Conservation (phyloP, 192 early-diverging fungal genomes). For the Coemansia nantahalensis region DNA sequence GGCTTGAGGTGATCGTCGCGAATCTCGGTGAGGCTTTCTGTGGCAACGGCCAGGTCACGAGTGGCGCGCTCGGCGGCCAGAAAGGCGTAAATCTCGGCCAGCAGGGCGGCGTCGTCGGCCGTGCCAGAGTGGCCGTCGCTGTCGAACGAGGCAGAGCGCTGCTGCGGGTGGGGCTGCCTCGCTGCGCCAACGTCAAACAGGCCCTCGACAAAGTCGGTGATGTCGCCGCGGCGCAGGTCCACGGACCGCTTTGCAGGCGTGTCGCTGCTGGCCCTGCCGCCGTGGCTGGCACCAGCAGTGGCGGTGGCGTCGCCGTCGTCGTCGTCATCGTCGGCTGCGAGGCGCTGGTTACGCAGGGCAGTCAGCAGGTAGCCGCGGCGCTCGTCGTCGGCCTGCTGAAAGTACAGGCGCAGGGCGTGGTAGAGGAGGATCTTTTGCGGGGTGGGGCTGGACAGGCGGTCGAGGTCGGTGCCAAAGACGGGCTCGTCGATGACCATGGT, state of each 20-base stretch:
- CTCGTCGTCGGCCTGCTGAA: slow-evolving; percentile 52
- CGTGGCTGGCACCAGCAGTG: neutral
- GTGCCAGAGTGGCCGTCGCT: slow-evolving; percentile 1
- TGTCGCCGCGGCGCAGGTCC: slow-evolving; percentile 49
- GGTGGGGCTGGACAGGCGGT: slow-evolving; percentile 43
- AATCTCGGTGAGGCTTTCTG: slow-evolving; percentile 51
- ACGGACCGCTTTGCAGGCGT: slow-evolving; percentile 25
- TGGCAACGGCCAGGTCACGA: slow-evolving; percentile 45
- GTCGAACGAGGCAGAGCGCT: slow-evolving; percentile 7
- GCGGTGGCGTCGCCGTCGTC: neutral
- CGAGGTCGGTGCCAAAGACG: slow-evolving; percentile 45
- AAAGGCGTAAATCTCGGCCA: slow-evolving; percentile 23
- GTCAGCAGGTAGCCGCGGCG: slow-evolving; percentile 41
- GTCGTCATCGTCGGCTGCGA: slow-evolving; percentile 2
- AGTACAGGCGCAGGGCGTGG: slow-evolving; percentile 48
- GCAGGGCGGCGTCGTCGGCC: slow-evolving; percentile 13
- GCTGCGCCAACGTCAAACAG: slow-evolving; percentile 20
- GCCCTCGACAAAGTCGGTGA: slow-evolving; percentile 45
- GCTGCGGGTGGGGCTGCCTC: slow-evolving; percentile 1
- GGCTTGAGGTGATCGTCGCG: slow-evolving; percentile 54
- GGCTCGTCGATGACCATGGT: slow-evolving; percentile 47
- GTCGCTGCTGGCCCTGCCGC: no score
- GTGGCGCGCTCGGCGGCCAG: slow-evolving; percentile 22
- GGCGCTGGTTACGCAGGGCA: slow-evolving; percentile 37
- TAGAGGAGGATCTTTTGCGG: slow-evolving; percentile 52